phyloP scores from a whole-genome alignment of 2,329 filamentous ascomycete species.

The Diaporthe sp. region DNA sequence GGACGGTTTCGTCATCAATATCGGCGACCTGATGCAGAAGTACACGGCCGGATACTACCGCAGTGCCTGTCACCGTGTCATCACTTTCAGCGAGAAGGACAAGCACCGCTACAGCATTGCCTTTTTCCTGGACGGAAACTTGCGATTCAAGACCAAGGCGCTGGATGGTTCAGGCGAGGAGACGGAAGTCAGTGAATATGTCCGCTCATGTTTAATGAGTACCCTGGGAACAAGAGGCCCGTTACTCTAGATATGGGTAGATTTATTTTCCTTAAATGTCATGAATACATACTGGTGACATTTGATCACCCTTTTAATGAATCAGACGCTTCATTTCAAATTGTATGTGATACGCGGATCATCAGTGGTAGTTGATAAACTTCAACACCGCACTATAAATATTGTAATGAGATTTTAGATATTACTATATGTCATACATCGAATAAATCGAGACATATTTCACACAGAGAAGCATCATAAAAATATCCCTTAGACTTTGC shows the following conservation, averaged over 20 bases:
- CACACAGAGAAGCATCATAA: background rate
- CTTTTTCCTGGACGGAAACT: constrained; percentile 48
- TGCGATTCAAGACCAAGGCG: constrained; percentile 16
- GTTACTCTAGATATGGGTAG: background rate
- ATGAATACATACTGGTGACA: background rate
- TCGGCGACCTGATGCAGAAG: constrained; percentile 54
- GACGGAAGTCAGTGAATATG: constrained; percentile 12
- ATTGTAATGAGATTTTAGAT: background rate
- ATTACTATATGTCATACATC: background rate
- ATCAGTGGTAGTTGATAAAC: background rate
- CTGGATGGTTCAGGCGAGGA: constrained; percentile 21
- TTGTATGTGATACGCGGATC: background rate
- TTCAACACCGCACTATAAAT: background rate
- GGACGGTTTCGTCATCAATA: constrained; percentile 54
- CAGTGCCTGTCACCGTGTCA: constrained; percentile 50
- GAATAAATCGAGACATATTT: background rate
- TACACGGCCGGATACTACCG: constrained; percentile 50
- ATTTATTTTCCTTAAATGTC: background rate
- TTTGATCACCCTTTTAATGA: background rate
- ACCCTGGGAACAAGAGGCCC: constrained; percentile 11
- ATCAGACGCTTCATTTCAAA: background rate
- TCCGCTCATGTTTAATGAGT: background rate
- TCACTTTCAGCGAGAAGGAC: constrained; percentile 44
- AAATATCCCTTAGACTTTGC: background rate
- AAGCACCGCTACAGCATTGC: constrained; percentile 48